Conservation (phyloP, 345 rosid genomes). For the Barbarea vulgaris region DNA sequence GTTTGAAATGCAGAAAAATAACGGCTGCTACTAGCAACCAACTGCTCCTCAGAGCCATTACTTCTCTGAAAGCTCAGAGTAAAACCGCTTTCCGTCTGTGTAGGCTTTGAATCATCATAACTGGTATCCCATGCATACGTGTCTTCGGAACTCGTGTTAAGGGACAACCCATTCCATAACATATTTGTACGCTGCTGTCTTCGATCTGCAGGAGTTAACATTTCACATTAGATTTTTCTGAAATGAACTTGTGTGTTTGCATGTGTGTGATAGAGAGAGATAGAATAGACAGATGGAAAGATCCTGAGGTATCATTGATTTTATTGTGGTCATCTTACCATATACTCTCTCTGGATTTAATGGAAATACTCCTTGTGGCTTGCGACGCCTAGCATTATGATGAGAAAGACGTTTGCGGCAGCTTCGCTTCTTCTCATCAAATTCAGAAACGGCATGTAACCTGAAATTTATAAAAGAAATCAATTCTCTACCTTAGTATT, state of each 20-base stretch:
- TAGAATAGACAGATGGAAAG: neutral
- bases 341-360: conserved; percentile 51
- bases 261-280: neutral
- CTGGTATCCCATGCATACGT: conserved; percentile 48
- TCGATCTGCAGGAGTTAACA: conserved; percentile 52
- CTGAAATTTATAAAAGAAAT: conserved; percentile 40
- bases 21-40: conserved; percentile 44
- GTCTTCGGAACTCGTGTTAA: conserved; percentile 45
- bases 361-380: conserved; percentile 66
- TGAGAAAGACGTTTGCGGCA: conserved; percentile 91
- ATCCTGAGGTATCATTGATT: conserved; percentile 38
- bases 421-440: conserved; percentile 92
- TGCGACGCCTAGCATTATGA: conserved; percentile 98
- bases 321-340: conserved; percentile 20
- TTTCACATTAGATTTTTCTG: neutral
- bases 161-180: conserved; percentile 52
- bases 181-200: conserved; percentile 59
- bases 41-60: conserved; percentile 46
- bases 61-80: conserved; percentile 47
- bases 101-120: conserved; percentile 51
- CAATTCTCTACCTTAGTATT: neutral
- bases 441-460: conserved; percentile 83
- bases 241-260: neutral
- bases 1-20: conserved; percentile 39
- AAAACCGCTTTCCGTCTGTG: conserved; percentile 49